A percentile compares a stretch with the other conserved stretches of the same genome.
Conservation (phyloP, 1,284 basidiomycete species). For the Moesziomyces sp. region DNA sequence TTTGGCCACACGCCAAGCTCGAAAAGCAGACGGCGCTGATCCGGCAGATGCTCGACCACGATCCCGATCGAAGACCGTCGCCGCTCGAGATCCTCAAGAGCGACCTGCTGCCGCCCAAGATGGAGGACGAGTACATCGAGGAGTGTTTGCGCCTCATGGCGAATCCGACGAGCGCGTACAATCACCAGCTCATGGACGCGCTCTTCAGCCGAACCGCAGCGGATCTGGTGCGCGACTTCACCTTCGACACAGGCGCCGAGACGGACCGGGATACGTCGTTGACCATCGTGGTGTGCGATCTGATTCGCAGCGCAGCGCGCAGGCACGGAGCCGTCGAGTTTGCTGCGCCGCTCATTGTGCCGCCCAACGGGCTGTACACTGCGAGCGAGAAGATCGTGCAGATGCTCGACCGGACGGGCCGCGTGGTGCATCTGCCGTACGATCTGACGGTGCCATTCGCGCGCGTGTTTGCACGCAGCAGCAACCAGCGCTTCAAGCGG, state of each 20-base stretch:
- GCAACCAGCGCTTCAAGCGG: slow-evolving; percentile 84
- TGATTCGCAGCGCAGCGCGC: slow-evolving; percentile 80
- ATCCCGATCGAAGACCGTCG: slow-evolving; percentile 82
- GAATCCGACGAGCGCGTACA: slow-evolving; percentile 67
- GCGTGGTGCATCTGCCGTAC: slow-evolving; percentile 66
- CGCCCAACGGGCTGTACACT: slow-evolving; percentile 76
- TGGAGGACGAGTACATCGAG: slow-evolving; percentile 87
- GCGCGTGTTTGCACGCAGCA: slow-evolving; percentile 80
- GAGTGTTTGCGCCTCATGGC: slow-evolving; percentile 82
- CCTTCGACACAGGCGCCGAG: slow-evolving; percentile 81
- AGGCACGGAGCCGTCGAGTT: slow-evolving; percentile 89
- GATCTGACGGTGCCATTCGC: slow-evolving; percentile 80
- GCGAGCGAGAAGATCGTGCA: slow-evolving; percentile 84
- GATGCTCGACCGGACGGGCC: slow-evolving; percentile 76
- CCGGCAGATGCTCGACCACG: slow-evolving; percentile 82
- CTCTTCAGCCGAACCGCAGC: slow-evolving; percentile 69
- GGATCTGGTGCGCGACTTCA: slow-evolving; percentile 77
- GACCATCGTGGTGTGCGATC: slow-evolving; percentile 81
- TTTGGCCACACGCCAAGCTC: slow-evolving; percentile 75
- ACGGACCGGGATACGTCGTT: slow-evolving; percentile 78
- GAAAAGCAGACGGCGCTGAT: slow-evolving; percentile 76
- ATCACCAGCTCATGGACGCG: slow-evolving; percentile 59
- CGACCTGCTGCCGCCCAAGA: slow-evolving; percentile 77
- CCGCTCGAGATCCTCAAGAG: slow-evolving; percentile 87
- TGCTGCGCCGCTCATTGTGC: slow-evolving; percentile 84